phyloP scores from a whole-genome alignment of 179 eudicot species.

The Patellifolia procumbens region DNA sequence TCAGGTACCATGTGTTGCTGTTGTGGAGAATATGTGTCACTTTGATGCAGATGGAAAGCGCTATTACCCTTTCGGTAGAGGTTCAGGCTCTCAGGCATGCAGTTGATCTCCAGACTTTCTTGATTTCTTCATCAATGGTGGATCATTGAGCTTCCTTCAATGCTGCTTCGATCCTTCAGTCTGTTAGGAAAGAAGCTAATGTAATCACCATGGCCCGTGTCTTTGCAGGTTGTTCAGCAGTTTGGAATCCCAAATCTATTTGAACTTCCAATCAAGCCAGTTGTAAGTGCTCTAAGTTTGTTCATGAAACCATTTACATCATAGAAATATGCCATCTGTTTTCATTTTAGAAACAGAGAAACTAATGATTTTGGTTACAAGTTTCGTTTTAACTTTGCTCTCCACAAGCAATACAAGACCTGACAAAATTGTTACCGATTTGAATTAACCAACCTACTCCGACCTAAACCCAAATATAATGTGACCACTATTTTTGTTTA shows the following conservation, averaged over 20 bases:
- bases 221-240: slow-evolving; percentile 87
- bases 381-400: neutral
- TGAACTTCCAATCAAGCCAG: slow-evolving; percentile 94
- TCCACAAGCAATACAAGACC: neutral
- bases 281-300: slow-evolving; percentile 47
- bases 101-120: slow-evolving; percentile 33
- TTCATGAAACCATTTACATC: neutral
- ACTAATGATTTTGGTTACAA: neutral
- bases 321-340: neutral
- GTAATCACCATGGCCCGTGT: neutral
- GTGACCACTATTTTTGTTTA: too few relatives aligned
- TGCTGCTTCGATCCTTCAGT: slow-evolving; percentile 18
- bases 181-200: slow-evolving; percentile 21
- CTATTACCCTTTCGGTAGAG: slow-evolving; percentile 94
- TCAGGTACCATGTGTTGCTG: slow-evolving; percentile 98
- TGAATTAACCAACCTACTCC: too few relatives aligned
- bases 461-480: too few relatives aligned
- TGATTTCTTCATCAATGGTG: slow-evolving; percentile 34
- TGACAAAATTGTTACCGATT: neutral
- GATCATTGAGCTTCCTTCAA: slow-evolving; percentile 28
- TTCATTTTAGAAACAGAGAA: neutral
- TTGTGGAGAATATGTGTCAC: slow-evolving; percentile 98
- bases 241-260: slow-evolving; percentile 95
- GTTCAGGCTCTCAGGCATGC: slow-evolving; percentile 97
- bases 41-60: slow-evolving; percentile 99